phyloP scores from a whole-genome alignment of 2,329 filamentous ascomycete genomes.

The Ilyonectria sp. region DNA sequence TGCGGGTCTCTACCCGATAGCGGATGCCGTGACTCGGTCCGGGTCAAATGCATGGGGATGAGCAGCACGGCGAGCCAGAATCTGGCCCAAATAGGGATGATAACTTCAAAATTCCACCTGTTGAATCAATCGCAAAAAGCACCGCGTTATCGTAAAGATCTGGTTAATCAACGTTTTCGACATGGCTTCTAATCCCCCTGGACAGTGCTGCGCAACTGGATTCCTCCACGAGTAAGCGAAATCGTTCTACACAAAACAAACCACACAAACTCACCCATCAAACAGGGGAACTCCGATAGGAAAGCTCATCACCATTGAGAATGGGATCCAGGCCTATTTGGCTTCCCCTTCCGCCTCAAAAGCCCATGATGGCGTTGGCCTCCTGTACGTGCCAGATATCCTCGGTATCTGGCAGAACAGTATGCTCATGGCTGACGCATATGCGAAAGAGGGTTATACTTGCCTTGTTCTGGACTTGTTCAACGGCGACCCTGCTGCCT shows the following conservation, averaged over 20 bases:
- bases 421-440: slow-evolving; percentile 56
- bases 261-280: not conserved
- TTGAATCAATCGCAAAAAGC: not conserved
- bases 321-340: slow-evolving; percentile 63
- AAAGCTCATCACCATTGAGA: slow-evolving; percentile 56
- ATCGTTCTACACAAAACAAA: not conserved
- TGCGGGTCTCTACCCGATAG: not conserved
- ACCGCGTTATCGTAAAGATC: not conserved
- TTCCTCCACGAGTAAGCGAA: slow-evolving; percentile 26
- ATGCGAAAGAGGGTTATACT: slow-evolving; percentile 52
- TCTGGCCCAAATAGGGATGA: not conserved
- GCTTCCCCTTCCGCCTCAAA: slow-evolving; percentile 57
- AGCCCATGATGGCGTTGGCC: slow-evolving; percentile 50
- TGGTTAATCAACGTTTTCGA: not conserved
- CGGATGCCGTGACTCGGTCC: not conserved
- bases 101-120: not conserved
- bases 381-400: slow-evolving; percentile 64
- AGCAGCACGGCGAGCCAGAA: not conserved
- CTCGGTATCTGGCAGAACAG: slow-evolving; percentile 64
- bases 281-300: slow-evolving; percentile 60
- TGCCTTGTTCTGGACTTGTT: slow-evolving; percentile 53
- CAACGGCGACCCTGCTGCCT: slow-evolving; percentile 55
- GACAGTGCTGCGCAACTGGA: slow-evolving; percentile 16
- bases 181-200: slow-evolving; percentile 25
- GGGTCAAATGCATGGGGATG: not conserved